Percentiles rank a stretch among this genome's conserved stretches.
Conservation (phyloP, 139 green algal species). For the Tetradesmus lagerheimii region DNA sequence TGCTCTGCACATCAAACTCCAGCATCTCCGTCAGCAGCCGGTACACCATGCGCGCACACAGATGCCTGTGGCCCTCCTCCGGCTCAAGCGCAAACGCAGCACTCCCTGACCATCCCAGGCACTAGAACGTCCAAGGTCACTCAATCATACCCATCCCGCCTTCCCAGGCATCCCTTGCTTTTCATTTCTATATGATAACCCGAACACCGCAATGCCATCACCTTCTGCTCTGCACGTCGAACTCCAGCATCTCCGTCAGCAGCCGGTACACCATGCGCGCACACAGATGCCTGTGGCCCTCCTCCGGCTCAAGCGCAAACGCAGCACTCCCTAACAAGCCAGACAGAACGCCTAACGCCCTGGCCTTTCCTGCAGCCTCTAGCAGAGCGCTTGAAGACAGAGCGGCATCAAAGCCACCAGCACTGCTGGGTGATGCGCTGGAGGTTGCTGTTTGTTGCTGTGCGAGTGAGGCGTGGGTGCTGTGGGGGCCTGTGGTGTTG, state of each 20-base stretch:
- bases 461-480: not conserved
- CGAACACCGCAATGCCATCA: constrained; percentile 11
- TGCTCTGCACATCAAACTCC: constrained; percentile 49
- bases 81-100: constrained; percentile 7
- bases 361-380: not conserved
- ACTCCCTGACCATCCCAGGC: no score
- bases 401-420: not conserved
- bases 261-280: constrained; percentile 65
- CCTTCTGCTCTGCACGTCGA: constrained; percentile 43
- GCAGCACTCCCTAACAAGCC: constrained; percentile 27
- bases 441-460: not conserved
- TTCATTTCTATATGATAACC: no score
- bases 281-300: constrained; percentile 53
- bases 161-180: no score
- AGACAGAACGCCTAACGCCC: constrained; percentile 43
- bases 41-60: constrained; percentile 62
- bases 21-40: constrained; percentile 68
- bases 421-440: no score
- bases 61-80: constrained; percentile 42
- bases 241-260: constrained; percentile 64
- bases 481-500: not conserved
- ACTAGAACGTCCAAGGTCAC: no score
- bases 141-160: no score
- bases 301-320: constrained; percentile 22
- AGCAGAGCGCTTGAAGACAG: constrained; percentile 34